A percentile compares a stretch with the other conserved stretches of the same genome.
Evolutionary conservation across 495 filamentous ascomycete genomes (phyloP).

Genomic region (Hypoxylon fragiforme): DNA sequence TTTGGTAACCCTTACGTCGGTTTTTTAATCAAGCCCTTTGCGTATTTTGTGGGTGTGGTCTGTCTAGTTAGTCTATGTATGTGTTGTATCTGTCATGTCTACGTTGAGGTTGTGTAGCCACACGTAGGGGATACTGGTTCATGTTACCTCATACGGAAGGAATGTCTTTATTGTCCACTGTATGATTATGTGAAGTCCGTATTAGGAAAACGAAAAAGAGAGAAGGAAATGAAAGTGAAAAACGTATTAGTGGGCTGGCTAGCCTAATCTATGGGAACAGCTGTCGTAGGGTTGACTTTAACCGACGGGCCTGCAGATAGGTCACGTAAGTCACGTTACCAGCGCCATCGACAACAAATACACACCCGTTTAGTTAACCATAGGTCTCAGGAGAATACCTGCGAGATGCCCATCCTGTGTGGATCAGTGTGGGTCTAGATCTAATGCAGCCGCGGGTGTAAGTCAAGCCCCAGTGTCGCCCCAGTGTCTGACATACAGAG

Average conservation of each 20-base stretch:
- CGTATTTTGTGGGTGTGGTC: constrained; percentile 15
- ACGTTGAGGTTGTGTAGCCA: constrained; percentile 11
- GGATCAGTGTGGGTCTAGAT: constrained; percentile 33
- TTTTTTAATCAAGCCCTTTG: neutral
- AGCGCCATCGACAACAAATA: constrained; percentile 16
- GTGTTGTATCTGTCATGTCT: no score
- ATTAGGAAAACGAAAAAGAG: neutral
- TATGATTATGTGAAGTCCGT: constrained; percentile 24
- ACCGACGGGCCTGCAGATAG: constrained; percentile 24
- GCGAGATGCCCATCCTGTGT: constrained; percentile 28
- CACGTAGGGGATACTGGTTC: constrained; percentile 5
- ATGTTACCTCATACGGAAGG: constrained; percentile 19
- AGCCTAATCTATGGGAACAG: constrained; percentile 17
- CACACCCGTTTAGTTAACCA: constrained; percentile 8
- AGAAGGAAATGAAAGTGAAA: neutral
- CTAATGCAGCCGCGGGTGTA: constrained; percentile 15
- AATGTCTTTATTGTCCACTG: neutral
- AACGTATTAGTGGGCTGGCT: constrained; percentile 4
- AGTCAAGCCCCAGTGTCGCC: constrained; percentile 16
- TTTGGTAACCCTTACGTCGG: no score
- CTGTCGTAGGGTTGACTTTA: constrained; percentile 28
- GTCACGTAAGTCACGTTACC: constrained; percentile 36
- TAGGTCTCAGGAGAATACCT: constrained; percentile 19
- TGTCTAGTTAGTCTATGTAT: no score
- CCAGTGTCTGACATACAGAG: constrained; percentile 28